Base-by-base conservation (phyloP, 2,329 filamentous ascomycete species). In the Aspergillus pseudoterreus region DNA sequence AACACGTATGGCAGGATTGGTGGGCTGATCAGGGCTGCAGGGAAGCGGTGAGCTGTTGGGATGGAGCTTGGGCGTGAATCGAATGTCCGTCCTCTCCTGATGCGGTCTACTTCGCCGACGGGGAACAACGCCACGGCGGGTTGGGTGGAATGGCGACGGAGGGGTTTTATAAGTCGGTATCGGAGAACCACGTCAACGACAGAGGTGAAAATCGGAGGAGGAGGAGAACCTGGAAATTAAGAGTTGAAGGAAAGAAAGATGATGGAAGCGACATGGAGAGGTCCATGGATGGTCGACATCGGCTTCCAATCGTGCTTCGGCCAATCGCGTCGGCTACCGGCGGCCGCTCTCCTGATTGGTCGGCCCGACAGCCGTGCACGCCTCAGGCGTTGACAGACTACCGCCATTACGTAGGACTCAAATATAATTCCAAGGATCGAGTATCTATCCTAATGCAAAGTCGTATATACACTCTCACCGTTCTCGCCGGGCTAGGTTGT, bases 401-500 rank as follows among this genome's bases (percentile, higher is more conserved):
- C 27, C n/a, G 35, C 15, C 35, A 17, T 17, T 38, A 38, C 35
- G 14, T 38, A 38, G 27, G 11, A 8, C 6, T 11, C 27, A 4
- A 27, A 30, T 6, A 10, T 11, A 8, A 30, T 30, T 30, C 22
- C 27, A 30, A 30, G 8, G 8, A 11, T 10, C 10, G 8, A 30
- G 2, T n/a, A 38, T 12, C 15, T 17, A 15, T 6, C 8, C 6
- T 45, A 17, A 10, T 22, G 22, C 22, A 8, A 15, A 45, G 8
- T 17, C 45, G 43, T 32, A 22, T 48, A 43, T 21, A 12, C 11
- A n/a, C 12, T 4, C 39, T 22, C 17, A n/a, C 6, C 49, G 35
- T 12, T 53, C 64, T 45, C 60, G 60, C 24, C 66, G 62, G 6
- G 78, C 76, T 53, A 95, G 68, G 27, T 82, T 95, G 30, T 77